phyloP scores from a whole-genome alignment of 805 yeast species.

The Candida maris region DNA sequence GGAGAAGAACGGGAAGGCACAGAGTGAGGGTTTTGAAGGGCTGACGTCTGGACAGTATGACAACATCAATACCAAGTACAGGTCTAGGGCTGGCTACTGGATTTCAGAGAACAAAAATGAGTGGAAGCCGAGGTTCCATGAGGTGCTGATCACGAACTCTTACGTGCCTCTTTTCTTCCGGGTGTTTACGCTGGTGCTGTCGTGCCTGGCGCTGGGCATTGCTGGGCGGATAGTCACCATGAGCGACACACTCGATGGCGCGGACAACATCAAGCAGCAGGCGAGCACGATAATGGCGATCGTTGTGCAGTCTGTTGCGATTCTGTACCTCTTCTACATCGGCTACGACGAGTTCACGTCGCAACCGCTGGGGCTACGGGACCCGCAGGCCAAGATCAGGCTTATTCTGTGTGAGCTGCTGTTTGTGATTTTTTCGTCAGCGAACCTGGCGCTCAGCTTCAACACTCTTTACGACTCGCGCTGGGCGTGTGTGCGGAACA shows the following conservation, averaged over 20 bases:
- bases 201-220: constrained; percentile 66
- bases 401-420: constrained; percentile 77
- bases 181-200: constrained; percentile 51
- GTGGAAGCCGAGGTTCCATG: constrained; percentile 58
- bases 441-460: constrained; percentile 82
- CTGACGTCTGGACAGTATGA: constrained; percentile 19
- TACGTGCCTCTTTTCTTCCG: constrained; percentile 78
- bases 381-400: constrained; percentile 79
- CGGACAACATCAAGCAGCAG: constrained; percentile 54
- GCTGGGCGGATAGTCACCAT: constrained; percentile 55
- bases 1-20: constrained; percentile 11
- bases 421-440: constrained; percentile 84
- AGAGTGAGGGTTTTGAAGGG: constrained; percentile 16
- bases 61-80: constrained; percentile 38
- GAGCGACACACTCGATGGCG: constrained; percentile 35
- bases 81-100: constrained; percentile 65
- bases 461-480: constrained; percentile 73
- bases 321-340: constrained; percentile 74
- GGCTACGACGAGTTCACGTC: constrained; percentile 90
- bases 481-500: constrained; percentile 64
- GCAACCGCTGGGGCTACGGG: constrained; percentile 85
- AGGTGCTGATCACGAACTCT: constrained; percentile 68
- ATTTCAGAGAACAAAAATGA: constrained; percentile 57
- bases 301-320: constrained; percentile 74
- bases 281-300: constrained; percentile 93